Percentiles rank a stretch among this genome's conserved stretches.
phyloP scores from a whole-genome alignment of 129 eudicot species.

The Dittrichia graveolens region DNA sequence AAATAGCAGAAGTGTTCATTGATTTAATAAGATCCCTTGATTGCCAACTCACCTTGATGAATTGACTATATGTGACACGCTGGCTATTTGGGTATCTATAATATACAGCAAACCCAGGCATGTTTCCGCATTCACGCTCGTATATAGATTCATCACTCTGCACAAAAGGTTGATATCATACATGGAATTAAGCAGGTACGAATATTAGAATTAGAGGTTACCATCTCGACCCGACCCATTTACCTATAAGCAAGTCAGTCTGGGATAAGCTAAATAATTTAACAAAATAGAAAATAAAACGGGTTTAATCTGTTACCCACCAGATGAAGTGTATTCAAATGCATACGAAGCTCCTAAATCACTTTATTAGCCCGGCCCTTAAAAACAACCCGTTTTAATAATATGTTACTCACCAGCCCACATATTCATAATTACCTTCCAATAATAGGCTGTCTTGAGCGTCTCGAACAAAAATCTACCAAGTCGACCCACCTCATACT shows the following conservation, averaged over 20 bases:
- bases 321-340: neutral
- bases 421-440: constrained; percentile 67
- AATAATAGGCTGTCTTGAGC: constrained; percentile 81
- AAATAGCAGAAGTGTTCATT: neutral
- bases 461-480: constrained; percentile 95
- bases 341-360: neutral
- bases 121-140: constrained; percentile 98
- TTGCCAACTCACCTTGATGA: constrained; percentile 69
- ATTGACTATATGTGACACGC: constrained; percentile 94
- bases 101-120: constrained; percentile 99
- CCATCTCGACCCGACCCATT: neutral
- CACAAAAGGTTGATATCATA: constrained; percentile 14
- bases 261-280: neutral
- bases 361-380: neutral
- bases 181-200: constrained; percentile 4
- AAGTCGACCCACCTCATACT: constrained; percentile 97
- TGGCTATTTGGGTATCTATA: constrained; percentile 96
- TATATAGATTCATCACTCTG: constrained; percentile 95
- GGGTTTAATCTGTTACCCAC: neutral
- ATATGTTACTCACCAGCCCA: neutral
- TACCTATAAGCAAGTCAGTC: constrained; percentile 6
- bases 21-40: neutral
- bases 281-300: neutral
- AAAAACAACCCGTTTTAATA: neutral
- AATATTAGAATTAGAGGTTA: neutral